Conservation (phyloP, 805 yeast genomes). For the Lipomyces starkeyi region DNA sequence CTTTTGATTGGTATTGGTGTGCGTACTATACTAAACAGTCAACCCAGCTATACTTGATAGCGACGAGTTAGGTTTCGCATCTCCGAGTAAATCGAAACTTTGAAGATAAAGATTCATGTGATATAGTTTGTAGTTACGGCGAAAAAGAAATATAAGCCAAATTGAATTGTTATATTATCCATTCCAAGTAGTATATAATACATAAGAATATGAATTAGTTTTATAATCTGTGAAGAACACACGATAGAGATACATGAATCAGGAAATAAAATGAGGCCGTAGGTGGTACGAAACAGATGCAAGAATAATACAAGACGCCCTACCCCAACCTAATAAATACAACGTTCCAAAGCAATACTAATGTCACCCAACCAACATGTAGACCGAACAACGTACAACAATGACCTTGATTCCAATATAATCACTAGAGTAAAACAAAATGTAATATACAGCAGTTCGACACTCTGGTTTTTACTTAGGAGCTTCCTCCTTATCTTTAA, state of each 20-base stretch:
- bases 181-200: background rate
- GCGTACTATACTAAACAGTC: background rate
- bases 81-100: background rate
- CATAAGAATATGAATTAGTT: background rate
- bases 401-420: background rate
- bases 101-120: background rate
- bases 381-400: background rate
- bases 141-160: background rate
- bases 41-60: slow-evolving; percentile 14
- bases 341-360: background rate
- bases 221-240: background rate
- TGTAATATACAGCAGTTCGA: background rate
- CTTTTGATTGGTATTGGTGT: background rate
- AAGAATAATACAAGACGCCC: background rate
- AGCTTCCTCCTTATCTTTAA: slow-evolving; percentile 7
- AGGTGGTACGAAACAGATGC: background rate
- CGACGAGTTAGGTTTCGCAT: background rate
- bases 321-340: background rate
- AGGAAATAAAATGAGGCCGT: background rate
- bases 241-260: background rate
- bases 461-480: background rate
- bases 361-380: background rate
- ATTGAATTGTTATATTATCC: background rate
- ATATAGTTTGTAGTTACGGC: background rate
- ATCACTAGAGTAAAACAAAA: background rate